Conservation (phyloP, 2,329 filamentous ascomycete genomes). For the Aureobasidium sp. region DNA sequence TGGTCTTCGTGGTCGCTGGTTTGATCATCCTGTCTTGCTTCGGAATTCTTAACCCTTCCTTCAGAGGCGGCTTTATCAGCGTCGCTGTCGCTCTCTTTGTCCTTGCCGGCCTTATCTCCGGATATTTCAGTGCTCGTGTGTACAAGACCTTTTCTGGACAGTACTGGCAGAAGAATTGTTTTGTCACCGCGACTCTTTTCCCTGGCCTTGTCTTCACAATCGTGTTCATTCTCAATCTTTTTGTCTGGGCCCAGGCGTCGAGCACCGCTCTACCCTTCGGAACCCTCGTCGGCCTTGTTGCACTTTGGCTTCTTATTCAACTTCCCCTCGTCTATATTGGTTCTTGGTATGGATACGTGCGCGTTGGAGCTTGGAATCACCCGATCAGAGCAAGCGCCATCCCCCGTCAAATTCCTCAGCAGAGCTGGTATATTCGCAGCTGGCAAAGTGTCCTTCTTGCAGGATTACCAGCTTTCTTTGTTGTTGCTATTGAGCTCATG, state of each 20-base stretch:
- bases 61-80: slow-evolving; percentile 82
- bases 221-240: slow-evolving; percentile 75
- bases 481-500: slow-evolving; percentile 80
- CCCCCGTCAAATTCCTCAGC: slow-evolving; percentile 65
- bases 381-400: slow-evolving; percentile 70
- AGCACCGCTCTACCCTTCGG: slow-evolving; percentile 81
- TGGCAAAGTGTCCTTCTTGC: slow-evolving; percentile 61
- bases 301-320: slow-evolving; percentile 79
- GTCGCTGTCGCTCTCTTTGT: slow-evolving; percentile 78
- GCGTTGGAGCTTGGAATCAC: slow-evolving; percentile 65
- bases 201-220: slow-evolving; percentile 70
- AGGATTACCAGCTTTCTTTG: slow-evolving; percentile 74
- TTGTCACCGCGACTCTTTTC: slow-evolving; percentile 67
- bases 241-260: slow-evolving; percentile 84
- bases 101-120: slow-evolving; percentile 75
- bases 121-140: slow-evolving; percentile 76
- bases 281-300: slow-evolving; percentile 64
- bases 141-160: slow-evolving; percentile 77
- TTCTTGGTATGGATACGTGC: slow-evolving; percentile 67
- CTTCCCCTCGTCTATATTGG: slow-evolving; percentile 77
- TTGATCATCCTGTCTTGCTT: slow-evolving; percentile 63
- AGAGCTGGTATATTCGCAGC: slow-evolving; percentile 67
- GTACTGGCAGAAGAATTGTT: slow-evolving; percentile 67
- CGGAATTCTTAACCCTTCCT: slow-evolving; percentile 76
- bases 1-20: slow-evolving; percentile 72